A percentile compares a stretch with the other conserved stretches of the same genome.
Evolutionary conservation across 768 basidiomycete species (phyloP).

Genomic region (Ramaria rubella): DNA sequence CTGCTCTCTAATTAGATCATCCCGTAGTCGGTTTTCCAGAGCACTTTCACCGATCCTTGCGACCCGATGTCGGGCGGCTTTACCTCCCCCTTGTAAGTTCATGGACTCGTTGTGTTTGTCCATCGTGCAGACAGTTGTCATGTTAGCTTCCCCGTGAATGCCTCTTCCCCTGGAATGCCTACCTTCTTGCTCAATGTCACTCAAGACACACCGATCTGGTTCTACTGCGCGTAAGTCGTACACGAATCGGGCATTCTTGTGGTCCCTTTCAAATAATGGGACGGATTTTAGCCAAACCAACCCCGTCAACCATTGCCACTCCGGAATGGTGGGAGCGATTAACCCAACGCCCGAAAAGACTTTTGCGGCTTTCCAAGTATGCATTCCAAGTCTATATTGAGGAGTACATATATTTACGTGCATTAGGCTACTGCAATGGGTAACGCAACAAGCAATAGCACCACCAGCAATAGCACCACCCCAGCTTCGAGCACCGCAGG

Average conservation of each 20-base stretch:
- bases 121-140: constrained; percentile 28
- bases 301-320: constrained; percentile 34
- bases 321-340: constrained; percentile 58
- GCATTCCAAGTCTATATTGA: not conserved
- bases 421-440: not conserved
- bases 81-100: constrained; percentile 35
- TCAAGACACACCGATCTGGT: constrained; percentile 50
- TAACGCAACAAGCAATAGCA: not conserved
- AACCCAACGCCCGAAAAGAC: constrained; percentile 44
- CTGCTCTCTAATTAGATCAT: not conserved
- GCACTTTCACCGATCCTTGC: constrained; percentile 40
- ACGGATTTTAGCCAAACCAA: not conserved
- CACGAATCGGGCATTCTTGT: not conserved
- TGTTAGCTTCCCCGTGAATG: constrained; percentile 31
- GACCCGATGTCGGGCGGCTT: constrained; percentile 41
- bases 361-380: constrained; percentile 41
- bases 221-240: constrained; percentile 41
- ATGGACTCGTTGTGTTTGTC: constrained; percentile 14
- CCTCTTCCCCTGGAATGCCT: constrained; percentile 30
- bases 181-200: constrained; percentile 42
- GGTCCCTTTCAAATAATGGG: not conserved
- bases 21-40: constrained; percentile 39
- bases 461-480: not conserved
- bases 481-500: not conserved
- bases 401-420: not conserved